These are phyloP conservation scores for Suhomyces vadensis DNA, from an alignment of 805 yeast species.

Conservation along the genomic window DNA sequence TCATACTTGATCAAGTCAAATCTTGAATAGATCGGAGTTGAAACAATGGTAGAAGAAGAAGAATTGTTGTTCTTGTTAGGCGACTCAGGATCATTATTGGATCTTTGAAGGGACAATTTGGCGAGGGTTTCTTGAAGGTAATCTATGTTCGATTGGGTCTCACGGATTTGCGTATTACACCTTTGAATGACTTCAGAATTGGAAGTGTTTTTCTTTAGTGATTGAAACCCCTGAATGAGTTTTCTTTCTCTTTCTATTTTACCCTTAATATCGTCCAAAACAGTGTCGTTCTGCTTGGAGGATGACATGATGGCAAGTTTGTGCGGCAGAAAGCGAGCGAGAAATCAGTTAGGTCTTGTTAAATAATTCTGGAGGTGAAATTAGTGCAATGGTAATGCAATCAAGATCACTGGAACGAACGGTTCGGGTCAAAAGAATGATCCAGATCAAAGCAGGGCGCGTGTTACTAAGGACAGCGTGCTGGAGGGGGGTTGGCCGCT, in stretches of 20 bases:
- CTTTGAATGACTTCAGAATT: constrained; percentile 84
- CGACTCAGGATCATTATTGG: constrained; percentile 11
- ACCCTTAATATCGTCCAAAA: constrained; percentile 66
- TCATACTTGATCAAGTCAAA: constrained; percentile 87
- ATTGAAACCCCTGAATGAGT: constrained; percentile 83
- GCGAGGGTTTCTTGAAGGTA: constrained; percentile 78
- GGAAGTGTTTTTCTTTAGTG: constrained; percentile 72
- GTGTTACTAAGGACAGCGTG: too few relatives aligned
- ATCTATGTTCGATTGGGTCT: constrained; percentile 87
- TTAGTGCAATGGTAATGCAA: too few relatives aligned
- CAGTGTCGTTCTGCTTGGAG: constrained; percentile 25
- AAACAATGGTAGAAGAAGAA: neutral
- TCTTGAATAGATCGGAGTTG: constrained; percentile 51
- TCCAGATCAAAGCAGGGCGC: too few relatives aligned
- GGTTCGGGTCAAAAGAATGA: too few relatives aligned
- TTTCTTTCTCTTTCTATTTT: constrained; percentile 88
- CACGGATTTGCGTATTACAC: constrained; percentile 87
- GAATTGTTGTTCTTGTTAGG: constrained; percentile 10
- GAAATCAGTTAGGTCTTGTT: neutral
- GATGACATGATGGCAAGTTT: constrained; percentile 7
- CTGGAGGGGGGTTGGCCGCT: too few relatives aligned
- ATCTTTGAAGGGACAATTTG: constrained; percentile 49
- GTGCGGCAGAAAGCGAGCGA: too few relatives aligned
- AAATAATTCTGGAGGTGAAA: too few relatives aligned
- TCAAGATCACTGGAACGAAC: too few relatives aligned